Evolutionary conservation across 108 stramenopile genomes (phyloP), one percentile per base, ranked within the genome.

Genomic region (Conticribra weissflogii): DNA sequence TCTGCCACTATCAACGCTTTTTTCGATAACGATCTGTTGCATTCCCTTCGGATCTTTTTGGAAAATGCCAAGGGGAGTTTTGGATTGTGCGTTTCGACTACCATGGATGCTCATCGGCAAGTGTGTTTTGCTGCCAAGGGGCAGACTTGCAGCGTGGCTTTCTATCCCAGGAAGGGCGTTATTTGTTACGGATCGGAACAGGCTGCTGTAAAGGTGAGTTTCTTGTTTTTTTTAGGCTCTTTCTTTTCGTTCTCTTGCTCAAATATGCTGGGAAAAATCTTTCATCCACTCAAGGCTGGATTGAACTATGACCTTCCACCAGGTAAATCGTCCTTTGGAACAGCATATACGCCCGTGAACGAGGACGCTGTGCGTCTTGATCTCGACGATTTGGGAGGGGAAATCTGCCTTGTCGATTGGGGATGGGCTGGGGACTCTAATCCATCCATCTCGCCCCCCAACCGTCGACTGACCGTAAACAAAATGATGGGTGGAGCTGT

Each of bases 371-470:
- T 78, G 32, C 83, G 89, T 31, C 31, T 87, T 1, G 89, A 90
- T 63, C 78, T 90, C 16, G 86, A 90, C 51, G 89, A 90, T 60
- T 54, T 90, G 19, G 84, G 85, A 51, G 89, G 89, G 15, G 89
- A 90, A 57, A 80, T 90, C 55, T 41, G 70, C 16, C 68, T 87
- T 14, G 45, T 90, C 16, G 89, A 90, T 47, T 90, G 82, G 84
- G 73, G 72, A 54, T 58, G 65, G 56, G 44, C 51, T 9, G 63
- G 54, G 29, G 54, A 62, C 29, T 59, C 59, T 7, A 25, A 63
- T 44, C 50, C 55, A 23, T 54, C 80, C 17, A 79, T 86, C 2
- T 86, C 88, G 12, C 56, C 66, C 3, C 85, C 85, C 2, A 74
- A 83, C 57, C 54, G 84, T 18, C 50, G 70, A 62, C 59, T 89